Conservation (phyloP, 1,284 basidiomycete genomes). For the Meira miltonrushii region DNA sequence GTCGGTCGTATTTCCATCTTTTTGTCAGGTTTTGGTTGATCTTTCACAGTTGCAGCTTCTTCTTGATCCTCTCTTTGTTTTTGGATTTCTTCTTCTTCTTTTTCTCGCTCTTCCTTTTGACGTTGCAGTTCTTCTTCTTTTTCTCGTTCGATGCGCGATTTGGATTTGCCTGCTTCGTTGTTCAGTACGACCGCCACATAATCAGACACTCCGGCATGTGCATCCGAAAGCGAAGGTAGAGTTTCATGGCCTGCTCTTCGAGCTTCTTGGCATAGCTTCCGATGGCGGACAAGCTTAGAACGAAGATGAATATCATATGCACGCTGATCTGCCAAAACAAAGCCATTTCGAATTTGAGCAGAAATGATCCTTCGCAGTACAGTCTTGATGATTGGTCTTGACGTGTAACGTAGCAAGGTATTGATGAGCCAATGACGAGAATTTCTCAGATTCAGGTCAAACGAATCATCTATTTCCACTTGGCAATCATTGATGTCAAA, state of each 20-base stretch:
- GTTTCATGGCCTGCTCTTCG: background rate
- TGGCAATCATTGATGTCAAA: conserved; percentile 11
- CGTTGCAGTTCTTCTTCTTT: conserved; percentile 1
- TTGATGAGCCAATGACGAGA: conserved; percentile 17
- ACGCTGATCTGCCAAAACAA: conserved; percentile 3
- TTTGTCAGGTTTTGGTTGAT: conserved; percentile 2
- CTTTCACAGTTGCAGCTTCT: background rate
- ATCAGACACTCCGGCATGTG: background rate
- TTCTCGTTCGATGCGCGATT: conserved; percentile 4
- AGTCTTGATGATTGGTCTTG: conserved; percentile 8
- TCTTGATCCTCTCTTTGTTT: background rate
- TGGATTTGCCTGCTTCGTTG: conserved; percentile 6
- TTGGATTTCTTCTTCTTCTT: background rate
- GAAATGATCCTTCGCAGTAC: conserved; percentile 6
- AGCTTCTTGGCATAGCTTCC: background rate
- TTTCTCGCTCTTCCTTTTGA: background rate
- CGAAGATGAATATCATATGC: conserved; percentile 10
- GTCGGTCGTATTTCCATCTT: conserved; percentile 11
- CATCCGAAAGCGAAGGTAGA: background rate
- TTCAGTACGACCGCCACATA: conserved; percentile 14
- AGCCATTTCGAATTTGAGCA: conserved; percentile 9
- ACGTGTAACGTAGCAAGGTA: background rate
- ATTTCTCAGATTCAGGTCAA: conserved; percentile 11
- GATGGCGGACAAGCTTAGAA: background rate
- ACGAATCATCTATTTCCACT: conserved; percentile 4